Base-by-base conservation (phyloP, 345 rosid species). In the Adansonia digitata region DNA sequence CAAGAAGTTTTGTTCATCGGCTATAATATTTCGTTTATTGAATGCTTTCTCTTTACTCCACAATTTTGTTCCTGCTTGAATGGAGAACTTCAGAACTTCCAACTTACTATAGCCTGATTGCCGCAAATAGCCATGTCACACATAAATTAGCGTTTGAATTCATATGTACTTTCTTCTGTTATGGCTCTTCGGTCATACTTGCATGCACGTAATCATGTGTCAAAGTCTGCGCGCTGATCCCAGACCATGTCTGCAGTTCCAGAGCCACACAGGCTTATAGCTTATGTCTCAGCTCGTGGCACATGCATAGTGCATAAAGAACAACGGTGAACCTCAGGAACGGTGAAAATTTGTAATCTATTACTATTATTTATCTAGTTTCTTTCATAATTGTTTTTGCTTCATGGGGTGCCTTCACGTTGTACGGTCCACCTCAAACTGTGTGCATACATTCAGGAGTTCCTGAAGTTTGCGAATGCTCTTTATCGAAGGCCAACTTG, bases 371-470 rank as follows among this genome's bases (percentile, higher is more conserved):
- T 45, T 40, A 15, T 29, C 24, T 53, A 37, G 42, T 10, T 22
- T 3, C 4, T 53, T 53, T n/a, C n/a, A 22, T 31, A 31, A 31
- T 13, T 39, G 14, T 49, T 55, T 61, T 66, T n/a, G 75, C 71
- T 79, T 81, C 53, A 22, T 86, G 92, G 98, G 98, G 98, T 61
- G 98, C 88, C 11, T 94, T 97, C 78, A 94, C 98, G 1, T 77
- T 94, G 66, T 94, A 56, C 77, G 97, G 97, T 72, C 98, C 95
- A 22, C 94, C 91, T 82, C 88, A 97, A 0, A 95, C 87, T 48
- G 84, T n/a, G 81, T 75, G 97, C 90, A 46, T 92, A 94, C 81
- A 91, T 94, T 77, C 98, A 92, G 78, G 97, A 94, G 84, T 88
- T 94, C 86, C 84, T 80, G 81, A 92, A 88, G 81, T 92, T 94